Percentiles rank a stretch among this genome's conserved stretches.
These are phyloP conservation scores for Perkinsus olseni DNA, from an alignment of 169 alveolate species.

Conservation along the genomic window DNA sequence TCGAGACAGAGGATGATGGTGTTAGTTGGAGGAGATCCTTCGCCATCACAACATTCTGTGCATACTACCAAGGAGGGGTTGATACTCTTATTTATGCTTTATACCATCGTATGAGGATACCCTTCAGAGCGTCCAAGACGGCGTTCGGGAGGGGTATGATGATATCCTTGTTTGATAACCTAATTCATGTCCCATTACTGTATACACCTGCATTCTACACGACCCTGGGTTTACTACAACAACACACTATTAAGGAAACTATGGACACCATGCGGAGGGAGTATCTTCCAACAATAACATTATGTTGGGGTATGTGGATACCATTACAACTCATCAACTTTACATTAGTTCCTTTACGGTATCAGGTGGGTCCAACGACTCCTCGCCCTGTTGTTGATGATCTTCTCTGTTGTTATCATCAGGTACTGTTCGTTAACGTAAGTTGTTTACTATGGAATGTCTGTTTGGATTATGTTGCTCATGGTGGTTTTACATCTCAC, in stretches of 20 bases:
- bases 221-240: not conserved
- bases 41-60: conserved; percentile 3
- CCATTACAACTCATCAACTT: conserved; percentile 3
- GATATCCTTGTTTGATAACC: not conserved
- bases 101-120: not conserved
- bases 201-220: not conserved
- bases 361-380: not conserved
- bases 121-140: not conserved
- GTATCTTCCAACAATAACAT: not conserved
- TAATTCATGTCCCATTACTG: not conserved
- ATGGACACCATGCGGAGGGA: not conserved
- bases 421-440: conserved; percentile 4
- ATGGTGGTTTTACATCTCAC: not conserved
- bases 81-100: not conserved
- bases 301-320: conserved; percentile 9
- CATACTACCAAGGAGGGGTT: conserved; percentile 6
- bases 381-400: not conserved
- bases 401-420: not conserved
- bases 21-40: not conserved
- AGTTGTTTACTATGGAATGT: conserved; percentile 6
- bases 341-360: not conserved
- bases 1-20: not conserved
- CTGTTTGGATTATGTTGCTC: not conserved
- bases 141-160: not conserved
- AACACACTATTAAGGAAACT: not conserved